Evolutionary conservation across 2,329 filamentous ascomycete species (phyloP), one percentile per base, ranked within the genome.

Genomic region (Didymella lethalis): DNA sequence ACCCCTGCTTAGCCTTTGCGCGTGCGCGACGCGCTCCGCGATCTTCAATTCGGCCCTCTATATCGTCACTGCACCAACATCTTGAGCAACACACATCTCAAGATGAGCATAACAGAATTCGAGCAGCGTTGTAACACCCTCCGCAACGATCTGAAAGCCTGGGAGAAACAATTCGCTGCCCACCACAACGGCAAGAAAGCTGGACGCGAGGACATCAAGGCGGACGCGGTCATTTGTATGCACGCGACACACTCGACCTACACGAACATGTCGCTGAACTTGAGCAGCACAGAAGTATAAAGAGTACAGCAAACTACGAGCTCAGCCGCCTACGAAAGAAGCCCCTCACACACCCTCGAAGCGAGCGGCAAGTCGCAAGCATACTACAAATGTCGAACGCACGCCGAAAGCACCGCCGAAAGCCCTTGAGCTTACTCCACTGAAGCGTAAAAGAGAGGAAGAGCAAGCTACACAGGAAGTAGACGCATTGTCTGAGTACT

Each of bases 111-210:
- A 54, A 58, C 65, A 29, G 69, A 72, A 6, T 43, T 70, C 14
- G 68, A 75, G 47, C 61, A 76, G 87, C 95, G 69, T 95, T 99
- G 79, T 92, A 97, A 84, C 94, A 89, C 81, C 95, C 79, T 93
- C n/a, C 85, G 89, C n/a, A 78, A 81, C 36, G 87, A 91, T 62
- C 79, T 94, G 47, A 94, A 94, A 77, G 76, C 77, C 64, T 95
- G 90, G 88, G 91, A 95, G 73, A 86, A 81, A 63, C 79, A 84
- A 7, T 94, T 91, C 81, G 84, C 85, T 6, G 79, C 80, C 25
- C 75, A 80, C 16, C 84, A 93, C 70, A 80, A 79, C 31, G 90
- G 90, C 49, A 84, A 82, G 63, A 93, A 92, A 79, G 88, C 91
- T 4, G 81, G 83, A 48, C 84, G 90, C 57, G 85, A 87, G n/a